Evolutionary conservation across 2,329 filamentous ascomycete genomes (phyloP).

Genomic region (Penicillium sp.): DNA sequence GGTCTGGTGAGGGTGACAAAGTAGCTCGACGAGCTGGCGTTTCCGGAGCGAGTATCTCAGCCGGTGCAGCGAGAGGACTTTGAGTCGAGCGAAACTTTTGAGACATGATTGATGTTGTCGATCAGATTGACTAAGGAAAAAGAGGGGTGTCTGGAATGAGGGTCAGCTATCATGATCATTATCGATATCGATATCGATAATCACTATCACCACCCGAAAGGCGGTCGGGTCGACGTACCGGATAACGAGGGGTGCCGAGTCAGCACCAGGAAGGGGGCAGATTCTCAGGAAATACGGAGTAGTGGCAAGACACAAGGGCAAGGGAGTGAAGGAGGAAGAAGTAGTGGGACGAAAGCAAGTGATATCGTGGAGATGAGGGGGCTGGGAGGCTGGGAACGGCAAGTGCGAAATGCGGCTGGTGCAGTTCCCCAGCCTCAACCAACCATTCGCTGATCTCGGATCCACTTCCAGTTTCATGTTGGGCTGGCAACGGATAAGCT

Average conservation of each 20-base stretch:
- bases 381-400: constrained; percentile 25
- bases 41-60: constrained; percentile 35
- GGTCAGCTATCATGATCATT: no score
- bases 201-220: constrained; percentile 2
- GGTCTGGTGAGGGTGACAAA: constrained; percentile 35
- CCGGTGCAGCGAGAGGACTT: constrained; percentile 34
- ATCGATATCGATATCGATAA: no score
- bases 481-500: constrained; percentile 23
- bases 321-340: background rate
- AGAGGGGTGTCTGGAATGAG: constrained; percentile 2
- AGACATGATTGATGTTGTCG: constrained; percentile 27
- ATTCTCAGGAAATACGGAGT: background rate
- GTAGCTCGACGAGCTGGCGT: constrained; percentile 31
- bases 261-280: background rate
- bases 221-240: constrained; percentile 24
- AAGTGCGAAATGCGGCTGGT: constrained; percentile 18
- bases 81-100: constrained; percentile 29
- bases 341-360: constrained; percentile 10
- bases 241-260: constrained; percentile 3
- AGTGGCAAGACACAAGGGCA: background rate
- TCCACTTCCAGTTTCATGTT: constrained; percentile 15
- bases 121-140: constrained; percentile 5
- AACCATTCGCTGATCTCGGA: constrained; percentile 6
- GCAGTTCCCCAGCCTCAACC: constrained; percentile 15
- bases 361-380: constrained; percentile 24